A percentile compares a stretch with the other conserved stretches of the same genome.
Evolutionary conservation across 1,139 yeast species (phyloP).

Genomic region (Candida tetrigidarum): DNA sequence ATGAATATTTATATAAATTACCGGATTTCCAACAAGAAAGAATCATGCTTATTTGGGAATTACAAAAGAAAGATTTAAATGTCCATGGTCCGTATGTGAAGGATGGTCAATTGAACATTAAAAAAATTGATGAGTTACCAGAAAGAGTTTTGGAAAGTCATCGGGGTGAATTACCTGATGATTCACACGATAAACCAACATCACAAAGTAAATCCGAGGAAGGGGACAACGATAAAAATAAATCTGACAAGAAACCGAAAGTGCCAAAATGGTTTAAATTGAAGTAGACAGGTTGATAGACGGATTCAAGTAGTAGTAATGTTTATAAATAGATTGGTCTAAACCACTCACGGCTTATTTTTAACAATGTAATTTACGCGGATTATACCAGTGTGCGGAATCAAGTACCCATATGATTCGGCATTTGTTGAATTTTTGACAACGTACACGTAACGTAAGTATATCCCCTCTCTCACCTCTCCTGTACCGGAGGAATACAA

Average conservation of each 20-base stretch:
- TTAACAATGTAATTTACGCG: too few species aligned
- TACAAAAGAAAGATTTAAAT: constrained; percentile 15
- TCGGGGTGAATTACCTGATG: constrained; percentile 32
- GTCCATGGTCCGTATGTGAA: constrained; percentile 30
- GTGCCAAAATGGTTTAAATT: constrained; percentile 20
- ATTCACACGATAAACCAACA: constrained; percentile 11
- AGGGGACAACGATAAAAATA: not conserved
- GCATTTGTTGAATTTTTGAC: too few species aligned
- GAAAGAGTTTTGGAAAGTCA: constrained; percentile 41
- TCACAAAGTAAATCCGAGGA: constrained; percentile 26
- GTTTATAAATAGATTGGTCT: not conserved
- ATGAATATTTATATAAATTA: constrained; percentile 34
- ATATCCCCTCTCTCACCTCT: too few species aligned
- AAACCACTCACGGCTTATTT: too few species aligned
- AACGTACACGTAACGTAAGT: too few species aligned
- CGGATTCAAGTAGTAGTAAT: not conserved
- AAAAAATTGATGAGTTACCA: constrained; percentile 39
- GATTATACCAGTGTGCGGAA: too few species aligned
- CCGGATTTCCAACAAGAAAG: constrained; percentile 37
- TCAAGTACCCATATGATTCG: too few species aligned
- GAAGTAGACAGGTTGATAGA: constrained; percentile 14
- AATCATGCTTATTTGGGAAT: constrained; percentile 43
- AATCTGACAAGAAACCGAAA: constrained; percentile 7
- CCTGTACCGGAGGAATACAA: too few species aligned
- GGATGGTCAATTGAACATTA: constrained; percentile 22